These are phyloP conservation scores for Fusarium sp. DNA, from an alignment of 2,329 filamentous ascomycete species.

Conservation along the genomic window DNA sequence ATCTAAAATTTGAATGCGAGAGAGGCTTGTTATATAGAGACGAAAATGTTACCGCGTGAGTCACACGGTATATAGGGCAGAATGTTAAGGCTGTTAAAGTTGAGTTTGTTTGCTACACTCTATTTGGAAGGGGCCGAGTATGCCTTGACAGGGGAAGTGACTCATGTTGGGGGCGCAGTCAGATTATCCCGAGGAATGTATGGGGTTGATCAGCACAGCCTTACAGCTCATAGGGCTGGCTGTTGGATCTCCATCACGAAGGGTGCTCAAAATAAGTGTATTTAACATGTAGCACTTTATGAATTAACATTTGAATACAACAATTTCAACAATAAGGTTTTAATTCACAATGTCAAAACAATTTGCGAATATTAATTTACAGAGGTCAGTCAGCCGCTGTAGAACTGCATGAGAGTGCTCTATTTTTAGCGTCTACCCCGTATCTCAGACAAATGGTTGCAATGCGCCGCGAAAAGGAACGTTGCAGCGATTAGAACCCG, in stretches of 20 bases:
- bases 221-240: background rate
- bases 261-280: background rate
- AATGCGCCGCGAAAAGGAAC: background rate
- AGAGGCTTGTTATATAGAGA: background rate
- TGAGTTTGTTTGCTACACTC: background rate
- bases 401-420: background rate
- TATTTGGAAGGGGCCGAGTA: background rate
- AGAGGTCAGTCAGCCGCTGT: background rate
- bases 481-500: background rate
- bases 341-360: background rate
- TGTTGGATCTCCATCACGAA: background rate
- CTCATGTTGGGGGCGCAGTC: slow-evolving; percentile 4
- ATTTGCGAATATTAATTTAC: accelerated
- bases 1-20: accelerated
- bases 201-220: background rate
- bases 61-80: background rate
- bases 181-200: background rate
- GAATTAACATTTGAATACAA: accelerated
- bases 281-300: background rate
- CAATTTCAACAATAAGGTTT: accelerated
- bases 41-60: background rate
- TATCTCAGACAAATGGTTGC: background rate
- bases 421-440: background rate
- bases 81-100: background rate
- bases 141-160: slow-evolving; percentile 3